phyloP scores from a whole-genome alignment of 2,329 filamentous ascomycete species.

The Diaporthe citrichinensis region DNA sequence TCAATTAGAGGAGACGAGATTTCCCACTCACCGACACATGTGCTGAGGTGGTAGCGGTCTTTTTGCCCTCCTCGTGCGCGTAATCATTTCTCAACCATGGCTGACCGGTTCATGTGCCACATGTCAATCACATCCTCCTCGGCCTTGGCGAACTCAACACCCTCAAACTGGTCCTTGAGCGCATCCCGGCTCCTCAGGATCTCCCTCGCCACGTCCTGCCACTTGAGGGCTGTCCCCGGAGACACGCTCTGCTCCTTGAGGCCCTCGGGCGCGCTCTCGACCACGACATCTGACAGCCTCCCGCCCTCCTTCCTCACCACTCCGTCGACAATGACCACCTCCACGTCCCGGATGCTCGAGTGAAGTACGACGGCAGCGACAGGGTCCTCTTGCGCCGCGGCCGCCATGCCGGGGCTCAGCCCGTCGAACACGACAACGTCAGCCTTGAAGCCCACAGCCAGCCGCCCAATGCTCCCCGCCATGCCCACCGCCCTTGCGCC shows the following conservation, averaged over 20 bases:
- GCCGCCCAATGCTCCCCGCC: constrained; percentile 57
- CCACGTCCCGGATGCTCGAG: constrained; percentile 56
- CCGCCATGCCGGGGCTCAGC: constrained; percentile 51
- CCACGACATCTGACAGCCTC: constrained; percentile 43
- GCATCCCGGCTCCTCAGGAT: constrained; percentile 28
- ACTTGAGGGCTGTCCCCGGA: constrained; percentile 1
- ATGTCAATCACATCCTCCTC: constrained; percentile 28
- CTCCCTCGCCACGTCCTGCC: constrained; percentile 31
- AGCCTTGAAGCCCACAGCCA: constrained; percentile 61
- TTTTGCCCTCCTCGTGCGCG: neutral
- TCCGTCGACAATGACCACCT: constrained; percentile 59
- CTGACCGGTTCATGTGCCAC: constrained; percentile 31
- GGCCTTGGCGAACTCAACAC: constrained; percentile 19
- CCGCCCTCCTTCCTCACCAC: constrained; percentile 54
- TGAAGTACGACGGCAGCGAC: constrained; percentile 60
- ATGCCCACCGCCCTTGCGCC: constrained; percentile 60
- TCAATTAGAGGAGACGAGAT: neutral
- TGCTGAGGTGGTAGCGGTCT: neutral
- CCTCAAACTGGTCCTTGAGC: neutral
- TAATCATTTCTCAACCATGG: constrained; percentile 36
- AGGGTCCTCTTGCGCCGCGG: constrained; percentile 57
- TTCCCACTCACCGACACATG: neutral
- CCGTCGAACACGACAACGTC: constrained; percentile 64
- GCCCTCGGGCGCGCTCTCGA: neutral
- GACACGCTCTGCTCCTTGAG: neutral